Conservation (phyloP, 2,329 filamentous ascomycete genomes). For the Colletotrichum sp. region DNA sequence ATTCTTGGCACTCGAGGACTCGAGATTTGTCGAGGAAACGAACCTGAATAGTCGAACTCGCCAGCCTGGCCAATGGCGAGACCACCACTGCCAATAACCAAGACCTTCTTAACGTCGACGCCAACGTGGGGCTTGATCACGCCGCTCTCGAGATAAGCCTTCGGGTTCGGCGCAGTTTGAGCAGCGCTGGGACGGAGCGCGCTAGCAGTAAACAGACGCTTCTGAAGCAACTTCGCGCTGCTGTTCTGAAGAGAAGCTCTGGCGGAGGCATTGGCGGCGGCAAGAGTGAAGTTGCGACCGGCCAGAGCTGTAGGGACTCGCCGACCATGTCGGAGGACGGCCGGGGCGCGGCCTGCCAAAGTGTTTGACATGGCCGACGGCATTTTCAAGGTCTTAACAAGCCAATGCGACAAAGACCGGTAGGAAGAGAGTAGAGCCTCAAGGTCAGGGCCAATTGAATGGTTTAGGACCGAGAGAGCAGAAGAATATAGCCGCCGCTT, state of each 20-base stretch:
- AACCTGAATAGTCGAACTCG: slow-evolving; percentile 99
- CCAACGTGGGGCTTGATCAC: slow-evolving; percentile 79
- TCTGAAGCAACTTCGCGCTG: slow-evolving; percentile 38
- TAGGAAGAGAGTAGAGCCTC: not conserved
- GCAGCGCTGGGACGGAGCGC: slow-evolving; percentile 47
- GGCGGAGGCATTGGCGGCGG: slow-evolving; percentile 34
- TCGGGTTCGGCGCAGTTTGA: slow-evolving; percentile 77
- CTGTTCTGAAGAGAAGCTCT: slow-evolving; percentile 36
- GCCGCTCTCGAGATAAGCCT: slow-evolving; percentile 89
- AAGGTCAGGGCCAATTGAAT: slow-evolving; percentile 22
- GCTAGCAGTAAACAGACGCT: slow-evolving; percentile 53
- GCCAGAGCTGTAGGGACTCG: slow-evolving; percentile 50
- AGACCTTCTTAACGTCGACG: slow-evolving; percentile 93
- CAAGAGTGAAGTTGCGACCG: slow-evolving; percentile 46
- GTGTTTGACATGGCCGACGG: slow-evolving; percentile 42
- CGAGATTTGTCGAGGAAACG: slow-evolving; percentile 35
- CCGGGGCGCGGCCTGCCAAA: slow-evolving; percentile 62
- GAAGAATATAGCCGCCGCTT: slow-evolving; percentile 10
- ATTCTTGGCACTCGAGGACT: not conserved
- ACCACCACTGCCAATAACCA: slow-evolving; percentile 95
- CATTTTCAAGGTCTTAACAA: slow-evolving; percentile 29
- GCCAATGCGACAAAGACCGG: slow-evolving; percentile 9
- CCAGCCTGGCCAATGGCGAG: slow-evolving; percentile 96
- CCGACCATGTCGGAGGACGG: slow-evolving; percentile 59
- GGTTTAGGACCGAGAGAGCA: slow-evolving; percentile 18